Conservation (phyloP, 495 filamentous ascomycete species). For the Aspergillus ellipticus region DNA sequence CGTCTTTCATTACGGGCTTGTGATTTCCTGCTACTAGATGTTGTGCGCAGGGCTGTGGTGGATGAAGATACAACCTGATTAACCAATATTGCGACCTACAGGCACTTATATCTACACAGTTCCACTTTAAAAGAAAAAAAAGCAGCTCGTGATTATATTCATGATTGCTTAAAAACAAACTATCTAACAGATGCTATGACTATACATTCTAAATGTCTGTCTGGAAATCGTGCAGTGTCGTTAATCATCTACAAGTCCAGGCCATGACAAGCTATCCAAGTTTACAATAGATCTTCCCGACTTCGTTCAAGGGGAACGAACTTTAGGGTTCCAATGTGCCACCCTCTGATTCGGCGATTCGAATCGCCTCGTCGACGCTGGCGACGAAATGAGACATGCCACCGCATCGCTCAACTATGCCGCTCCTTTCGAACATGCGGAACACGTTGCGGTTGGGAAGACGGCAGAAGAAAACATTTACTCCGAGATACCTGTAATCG, state of each 20-base stretch:
- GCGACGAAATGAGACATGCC: constrained; percentile 73
- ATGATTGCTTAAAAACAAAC: not conserved
- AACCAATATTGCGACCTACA: not conserved
- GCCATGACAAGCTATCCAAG: not conserved
- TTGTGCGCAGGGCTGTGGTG: constrained; percentile 25
- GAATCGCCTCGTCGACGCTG: constrained; percentile 79
- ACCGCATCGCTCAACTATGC: constrained; percentile 77
- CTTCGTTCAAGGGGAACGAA: not conserved
- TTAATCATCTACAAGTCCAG: not conserved
- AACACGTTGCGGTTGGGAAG: constrained; percentile 68
- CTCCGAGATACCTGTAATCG: constrained; percentile 65
- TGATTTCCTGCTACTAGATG: constrained; percentile 26
- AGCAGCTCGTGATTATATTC: not conserved
- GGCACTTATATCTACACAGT: not conserved
- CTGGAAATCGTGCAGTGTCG: not conserved
- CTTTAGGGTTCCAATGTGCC: constrained; percentile 18
- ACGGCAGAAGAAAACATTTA: constrained; percentile 84
- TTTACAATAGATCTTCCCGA: not conserved
- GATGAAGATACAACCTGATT: constrained; percentile 15
- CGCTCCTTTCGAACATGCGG: constrained; percentile 68
- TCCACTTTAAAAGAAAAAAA: not conserved
- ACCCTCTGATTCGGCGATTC: constrained; percentile 66
- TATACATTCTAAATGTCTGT: not conserved
- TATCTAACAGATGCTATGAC: not conserved
- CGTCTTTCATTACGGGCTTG: constrained; percentile 20